Evolutionary conservation across 2,329 filamentous ascomycete species (phyloP).

Genomic region (Sclerotinia minor): DNA sequence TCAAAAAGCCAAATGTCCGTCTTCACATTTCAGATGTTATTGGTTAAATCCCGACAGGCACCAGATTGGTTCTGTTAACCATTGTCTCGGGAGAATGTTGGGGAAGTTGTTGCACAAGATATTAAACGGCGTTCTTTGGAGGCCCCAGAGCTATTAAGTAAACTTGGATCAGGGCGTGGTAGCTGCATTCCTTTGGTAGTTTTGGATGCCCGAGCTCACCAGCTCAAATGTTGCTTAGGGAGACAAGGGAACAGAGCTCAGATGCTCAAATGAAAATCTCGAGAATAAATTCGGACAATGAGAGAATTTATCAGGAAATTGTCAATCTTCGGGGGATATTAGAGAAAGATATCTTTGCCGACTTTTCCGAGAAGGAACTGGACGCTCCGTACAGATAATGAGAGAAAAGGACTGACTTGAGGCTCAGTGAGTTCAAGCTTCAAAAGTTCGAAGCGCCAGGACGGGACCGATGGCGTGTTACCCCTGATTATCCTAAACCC

Average conservation of each 20-base stretch:
- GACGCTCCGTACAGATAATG: background rate
- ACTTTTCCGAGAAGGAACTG: background rate
- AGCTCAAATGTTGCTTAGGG: slow-evolving; percentile 6
- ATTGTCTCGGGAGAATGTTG: slow-evolving; percentile 15
- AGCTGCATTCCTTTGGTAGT: background rate
- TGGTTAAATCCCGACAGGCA: background rate
- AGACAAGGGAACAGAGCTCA: background rate
- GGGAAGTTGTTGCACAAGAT: slow-evolving; percentile 16
- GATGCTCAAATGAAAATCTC: background rate
- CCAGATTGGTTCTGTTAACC: background rate
- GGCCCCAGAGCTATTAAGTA: background rate
- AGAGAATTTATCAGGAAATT: background rate
- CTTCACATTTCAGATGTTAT: background rate
- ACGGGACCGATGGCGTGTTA: slow-evolving; percentile 9
- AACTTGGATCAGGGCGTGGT: slow-evolving; percentile 10
- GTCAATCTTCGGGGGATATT: background rate
- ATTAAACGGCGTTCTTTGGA: slow-evolving; percentile 4
- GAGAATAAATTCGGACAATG: background rate
- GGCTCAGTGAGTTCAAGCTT: slow-evolving; percentile 14
- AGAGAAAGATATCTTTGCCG: background rate
- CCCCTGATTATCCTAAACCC: slow-evolving; percentile 11
- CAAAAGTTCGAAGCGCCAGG: slow-evolving; percentile 12
- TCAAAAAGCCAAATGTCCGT: background rate
- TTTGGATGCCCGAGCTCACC: background rate
- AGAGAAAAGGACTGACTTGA: slow-evolving; percentile 7